These are phyloP conservation scores for Spathaspora sp. DNA, from an alignment of 805 yeast genomes.

Conservation along the genomic window DNA sequence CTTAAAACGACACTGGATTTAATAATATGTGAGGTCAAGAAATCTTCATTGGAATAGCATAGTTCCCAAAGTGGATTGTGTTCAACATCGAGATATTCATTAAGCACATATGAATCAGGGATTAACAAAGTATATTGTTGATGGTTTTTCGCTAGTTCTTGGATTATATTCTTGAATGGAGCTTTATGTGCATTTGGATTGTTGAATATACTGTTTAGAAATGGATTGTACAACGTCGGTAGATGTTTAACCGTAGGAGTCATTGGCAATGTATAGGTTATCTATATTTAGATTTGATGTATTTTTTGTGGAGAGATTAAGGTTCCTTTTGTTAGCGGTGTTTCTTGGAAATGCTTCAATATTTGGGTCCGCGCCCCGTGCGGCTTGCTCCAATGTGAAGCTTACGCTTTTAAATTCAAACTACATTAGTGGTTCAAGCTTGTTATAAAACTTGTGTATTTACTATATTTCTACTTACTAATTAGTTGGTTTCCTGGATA, in stretches of 20 bases:
- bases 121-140: slow-evolving; percentile 57
- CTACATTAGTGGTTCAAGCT: too few relatives aligned
- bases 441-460: too few relatives aligned
- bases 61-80: slow-evolving; percentile 39
- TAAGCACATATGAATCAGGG: slow-evolving; percentile 53
- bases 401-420: too few relatives aligned
- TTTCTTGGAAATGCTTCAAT: neutral
- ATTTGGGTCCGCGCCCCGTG: too few relatives aligned
- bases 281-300: neutral
- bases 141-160: slow-evolving; percentile 36
- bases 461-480: neutral
- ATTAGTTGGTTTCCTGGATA: slow-evolving; percentile 34
- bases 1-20: slow-evolving; percentile 23
- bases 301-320: neutral
- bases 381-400: too few relatives aligned
- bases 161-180: slow-evolving; percentile 45
- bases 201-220: slow-evolving; percentile 63
- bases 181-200: slow-evolving; percentile 45
- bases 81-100: slow-evolving; percentile 24
- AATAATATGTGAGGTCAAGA: slow-evolving; percentile 61
- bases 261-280: neutral
- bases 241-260: slow-evolving; percentile 27
- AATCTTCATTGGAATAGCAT: slow-evolving; percentile 53
- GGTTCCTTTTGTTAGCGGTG: neutral
- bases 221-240: slow-evolving; percentile 59